A percentile compares a stretch with the other conserved stretches of the same genome.
phyloP scores from a whole-genome alignment of 139 green algal genomes.

The Parachlorella kessleri region DNA sequence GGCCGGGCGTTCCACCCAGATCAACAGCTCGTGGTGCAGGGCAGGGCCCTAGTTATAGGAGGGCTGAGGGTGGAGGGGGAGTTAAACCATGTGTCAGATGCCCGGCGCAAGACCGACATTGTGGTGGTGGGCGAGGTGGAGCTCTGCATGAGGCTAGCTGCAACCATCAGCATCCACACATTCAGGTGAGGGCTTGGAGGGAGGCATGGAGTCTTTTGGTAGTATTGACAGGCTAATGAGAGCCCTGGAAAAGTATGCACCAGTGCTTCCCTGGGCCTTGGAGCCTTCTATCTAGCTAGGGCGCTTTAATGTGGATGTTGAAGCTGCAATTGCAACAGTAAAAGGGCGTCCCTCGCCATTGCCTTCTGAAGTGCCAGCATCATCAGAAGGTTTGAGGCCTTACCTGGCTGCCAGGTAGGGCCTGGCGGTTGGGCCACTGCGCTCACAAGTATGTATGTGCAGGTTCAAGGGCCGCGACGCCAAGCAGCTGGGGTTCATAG shows the following conservation, averaged over 20 bases:
- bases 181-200: not conserved
- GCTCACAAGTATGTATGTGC: not conserved
- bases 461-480: not conserved
- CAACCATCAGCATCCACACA: not conserved
- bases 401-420: not conserved
- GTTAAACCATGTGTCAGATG: not conserved
- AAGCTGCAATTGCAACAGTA: not conserved
- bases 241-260: not conserved
- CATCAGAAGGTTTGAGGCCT: not conserved
- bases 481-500: conserved; percentile 1
- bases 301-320: not conserved
- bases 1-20: not conserved
- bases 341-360: not conserved
- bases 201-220: not conserved
- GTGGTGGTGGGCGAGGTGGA: not conserved
- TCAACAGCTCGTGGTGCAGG: not conserved
- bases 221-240: not conserved
- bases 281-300: not conserved
- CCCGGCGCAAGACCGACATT: not conserved
- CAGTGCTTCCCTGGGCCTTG: not conserved
- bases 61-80: not conserved
- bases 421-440: no score
- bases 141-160: not conserved
- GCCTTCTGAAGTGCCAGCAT: not conserved
- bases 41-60: not conserved